Evolutionary conservation across 306 rosid genomes (phyloP), one percentile per base, ranked within the genome.

Genomic region (Quercus cerris): DNA sequence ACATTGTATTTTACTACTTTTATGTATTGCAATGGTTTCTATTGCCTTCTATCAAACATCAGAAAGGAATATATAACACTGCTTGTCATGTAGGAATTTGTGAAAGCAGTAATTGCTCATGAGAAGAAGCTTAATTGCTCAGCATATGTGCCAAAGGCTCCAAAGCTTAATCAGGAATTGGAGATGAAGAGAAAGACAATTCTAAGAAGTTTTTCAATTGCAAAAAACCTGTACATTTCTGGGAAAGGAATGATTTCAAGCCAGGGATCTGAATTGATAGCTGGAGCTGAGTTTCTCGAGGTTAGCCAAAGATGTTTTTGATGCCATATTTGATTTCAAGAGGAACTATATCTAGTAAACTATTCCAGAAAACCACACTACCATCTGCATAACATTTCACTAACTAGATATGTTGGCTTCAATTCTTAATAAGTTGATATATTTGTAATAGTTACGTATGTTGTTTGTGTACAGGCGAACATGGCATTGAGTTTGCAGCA

Each of bases 11-110:
- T 56, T 41, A 27, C 66, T 75, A 38, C 38, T 73, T 30, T 10
- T 38, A 38, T 38, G 46, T 38, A 33, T 58, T 58, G 66, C 33
- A 61, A 10, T 61, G 46, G 46, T 38, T 38, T 38, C 11, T 38
- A 7, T 38, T 38, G 46, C 46, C 46, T 38, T 38, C 46, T 38
- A 38, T 38, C 46, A 38, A 38, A 38, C 46, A 38, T 38, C 46
- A 38, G 46, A 38, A 38, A 38, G 46, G 46, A 38, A 38, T 38
- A 7, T 38, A 38, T 38, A 8, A 7, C 77, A 19, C 23, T 62
- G 38, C 31, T 62, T 81, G 68, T 77, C 72, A 75, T 69, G 76
- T 66, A 87, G 91, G 88, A 86, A 67, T 86, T 85, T 84, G 88
- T 81, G 46, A 79, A 70, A 71, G 89, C 87, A 70, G 88, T 81